These are phyloP conservation scores for Phaseolus lunatus DNA, from an alignment of 306 rosid genomes.

Conservation along the genomic window DNA sequence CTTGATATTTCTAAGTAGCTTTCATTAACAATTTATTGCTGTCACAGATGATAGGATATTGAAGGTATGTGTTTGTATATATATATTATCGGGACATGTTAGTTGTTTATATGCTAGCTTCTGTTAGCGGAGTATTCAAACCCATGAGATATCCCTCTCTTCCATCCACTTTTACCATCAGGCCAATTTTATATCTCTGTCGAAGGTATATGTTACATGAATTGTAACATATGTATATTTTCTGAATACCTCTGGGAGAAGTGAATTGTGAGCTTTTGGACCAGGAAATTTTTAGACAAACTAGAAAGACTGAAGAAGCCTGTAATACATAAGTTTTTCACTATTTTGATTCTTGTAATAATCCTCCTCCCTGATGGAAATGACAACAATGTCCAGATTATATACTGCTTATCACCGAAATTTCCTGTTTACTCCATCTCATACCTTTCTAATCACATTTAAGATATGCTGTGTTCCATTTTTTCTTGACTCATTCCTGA, in stretches of 20 bases:
- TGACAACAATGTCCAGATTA: background rate
- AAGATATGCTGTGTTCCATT: conserved; percentile 14
- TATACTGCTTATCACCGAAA: background rate
- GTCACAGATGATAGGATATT: too few species aligned
- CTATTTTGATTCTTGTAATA: conserved; percentile 18
- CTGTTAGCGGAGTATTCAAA: too few species aligned
- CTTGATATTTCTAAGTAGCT: too few species aligned
- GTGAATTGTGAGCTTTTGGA: conserved; percentile 5
- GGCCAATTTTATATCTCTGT: too few species aligned
- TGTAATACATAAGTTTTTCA: background rate
- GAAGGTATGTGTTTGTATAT: too few species aligned
- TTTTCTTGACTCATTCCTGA: conserved; percentile 11
- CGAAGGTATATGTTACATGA: conserved; percentile 5
- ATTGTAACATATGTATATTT: conserved; percentile 7
- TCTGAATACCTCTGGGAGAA: conserved; percentile 18
- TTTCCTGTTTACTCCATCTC: background rate
- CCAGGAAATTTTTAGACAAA: background rate
- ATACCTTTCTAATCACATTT: conserved; percentile 28
- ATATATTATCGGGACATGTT: background rate
- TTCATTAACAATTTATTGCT: too few species aligned
- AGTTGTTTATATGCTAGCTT: too few species aligned
- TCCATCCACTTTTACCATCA: too few species aligned
- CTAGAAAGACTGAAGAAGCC: conserved; percentile 16
- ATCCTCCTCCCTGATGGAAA: conserved; percentile 16
- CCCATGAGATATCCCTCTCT: too few species aligned